Base-by-base conservation (phyloP, 441 rosid species). In the Lepidium campestre region DNA sequence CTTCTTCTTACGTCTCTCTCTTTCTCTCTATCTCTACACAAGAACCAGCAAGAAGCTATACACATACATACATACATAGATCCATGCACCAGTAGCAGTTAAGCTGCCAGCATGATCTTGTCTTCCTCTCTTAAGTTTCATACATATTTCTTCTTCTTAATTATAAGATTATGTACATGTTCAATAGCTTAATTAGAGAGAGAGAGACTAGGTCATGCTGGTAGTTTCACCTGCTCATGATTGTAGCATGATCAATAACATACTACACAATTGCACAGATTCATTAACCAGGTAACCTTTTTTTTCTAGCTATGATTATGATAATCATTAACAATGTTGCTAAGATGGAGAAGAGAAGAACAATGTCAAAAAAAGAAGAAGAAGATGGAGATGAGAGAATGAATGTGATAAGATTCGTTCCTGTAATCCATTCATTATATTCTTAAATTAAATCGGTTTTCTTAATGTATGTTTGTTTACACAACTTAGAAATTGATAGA, bases 31-130 rank as follows among this genome's bases (percentile, higher is more conserved):
- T 2, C 48, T 7, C 37, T n/a, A 7, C 54, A 41, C 41, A 32
- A 62, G 74, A 70, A 62, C n/a, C n/a, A 29, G 20, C 65, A 47
- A 56, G 59, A 64, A 56, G 52, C 53, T 40, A 37, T n/a, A 29
- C 46, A 54, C 35, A 62, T 9, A 37, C 53, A 29, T 7, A 29
- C 9, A 29, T 29, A 29, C 1, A 29, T 29, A 29, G 34, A 29
- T 29, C 67, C 73, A 68, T 57, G 73, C 50, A 73, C 73, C 44
- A 68, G 17, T 55, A 73, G 77, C 68, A 73, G 72, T 59, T 60
- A 67, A 66, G 77, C 73, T 72, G 75, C 75, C 75, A 72, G 75
- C 75, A 72, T 72, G 75, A 72, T 72, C 75, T 72, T 48, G 65
- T 72, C 75, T 72, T 72, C 55, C 54, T 72, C 71, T 64, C 48